phyloP scores from a whole-genome alignment of 345 rosid genomes.

The Corchorus olitorius region DNA sequence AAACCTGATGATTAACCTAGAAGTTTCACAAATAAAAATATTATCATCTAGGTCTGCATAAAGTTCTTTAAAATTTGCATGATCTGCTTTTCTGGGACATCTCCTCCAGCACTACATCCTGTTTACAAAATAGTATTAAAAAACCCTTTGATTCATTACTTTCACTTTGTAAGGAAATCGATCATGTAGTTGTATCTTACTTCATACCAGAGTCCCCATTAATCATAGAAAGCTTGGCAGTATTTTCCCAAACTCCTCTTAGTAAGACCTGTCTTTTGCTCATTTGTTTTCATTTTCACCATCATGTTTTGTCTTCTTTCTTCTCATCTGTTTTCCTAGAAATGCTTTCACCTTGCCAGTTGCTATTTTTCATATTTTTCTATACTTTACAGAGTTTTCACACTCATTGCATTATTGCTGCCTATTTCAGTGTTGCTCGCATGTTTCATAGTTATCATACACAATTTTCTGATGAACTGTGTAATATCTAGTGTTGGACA shows the following conservation, averaged over 20 bases:
- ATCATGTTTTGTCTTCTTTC: not conserved
- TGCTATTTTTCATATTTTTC: not conserved
- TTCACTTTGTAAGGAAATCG: not conserved
- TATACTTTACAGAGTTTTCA: not conserved
- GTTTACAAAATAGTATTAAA: not conserved
- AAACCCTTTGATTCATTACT: not conserved
- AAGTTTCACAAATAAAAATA: not conserved
- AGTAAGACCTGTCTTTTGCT: not conserved
- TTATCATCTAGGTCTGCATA: not conserved
- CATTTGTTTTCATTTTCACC: not conserved
- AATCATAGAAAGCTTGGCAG: conserved; percentile 2
- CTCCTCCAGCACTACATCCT: not conserved
- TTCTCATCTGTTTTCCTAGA: not conserved
- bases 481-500: conserved; percentile 72
- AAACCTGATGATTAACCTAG: not conserved
- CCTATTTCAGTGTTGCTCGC: conserved; percentile 1
- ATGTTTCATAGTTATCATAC: not conserved
- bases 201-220: not conserved
- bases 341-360: not conserved
- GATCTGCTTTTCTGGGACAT: not conserved
- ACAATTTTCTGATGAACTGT: conserved; percentile 4
- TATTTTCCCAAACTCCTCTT: not conserved
- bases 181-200: not conserved
- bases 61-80: not conserved
- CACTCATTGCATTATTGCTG: not conserved